Evolutionary conservation across 2,329 filamentous ascomycete genomes (phyloP), one percentile per base, ranked within the genome.

Genomic region (Trichophyton rubrum): DNA sequence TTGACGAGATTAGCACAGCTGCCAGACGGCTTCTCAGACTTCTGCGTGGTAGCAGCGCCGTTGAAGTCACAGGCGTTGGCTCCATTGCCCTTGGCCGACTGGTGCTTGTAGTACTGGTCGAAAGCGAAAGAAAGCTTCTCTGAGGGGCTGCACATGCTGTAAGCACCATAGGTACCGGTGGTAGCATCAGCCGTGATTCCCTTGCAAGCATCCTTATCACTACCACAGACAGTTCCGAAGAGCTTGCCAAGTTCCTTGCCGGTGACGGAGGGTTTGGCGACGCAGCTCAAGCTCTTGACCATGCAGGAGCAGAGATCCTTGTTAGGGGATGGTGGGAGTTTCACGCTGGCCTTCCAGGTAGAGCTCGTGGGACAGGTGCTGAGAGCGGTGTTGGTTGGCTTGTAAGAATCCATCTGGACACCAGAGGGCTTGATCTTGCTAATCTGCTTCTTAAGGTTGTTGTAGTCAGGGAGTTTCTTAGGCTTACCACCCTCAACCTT

Each of bases 261-360:
- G 64, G 80, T 76, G 24, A 90, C 76, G 67, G 75, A 74, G 55
- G 79, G 74, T 53, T 81, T 78, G 63, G 90, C 83, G 30, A 82
- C 80, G 77, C 93, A 99, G 62, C 78, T 77, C 61, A 95, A 78
- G 51, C 84, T 84, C 65, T 82, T 78, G 73, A 83, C 81, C 89
- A 96, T 96, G 83, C 93, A 99, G 61, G 80, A 74, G 81, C 93
- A 99, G 55, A 95, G 85, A 51, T 83, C 70, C 53, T 82, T 70
- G 77, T 97, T 89, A 64, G 91, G 90, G 9, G 82, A 83, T 8
- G 91, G 92, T 30, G 93, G 93, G 38, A 99, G 88, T 49, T 80
- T 78, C 35, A 64, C 60, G 63, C 81, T 87, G 66, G 80, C 78
- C 92, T 93, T 99, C 69, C 77, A 78, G 41, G 74, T 66, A 67